Conservation (phyloP, 2,329 filamentous ascomycete genomes). For the Neofusicoccum cordaticola region DNA sequence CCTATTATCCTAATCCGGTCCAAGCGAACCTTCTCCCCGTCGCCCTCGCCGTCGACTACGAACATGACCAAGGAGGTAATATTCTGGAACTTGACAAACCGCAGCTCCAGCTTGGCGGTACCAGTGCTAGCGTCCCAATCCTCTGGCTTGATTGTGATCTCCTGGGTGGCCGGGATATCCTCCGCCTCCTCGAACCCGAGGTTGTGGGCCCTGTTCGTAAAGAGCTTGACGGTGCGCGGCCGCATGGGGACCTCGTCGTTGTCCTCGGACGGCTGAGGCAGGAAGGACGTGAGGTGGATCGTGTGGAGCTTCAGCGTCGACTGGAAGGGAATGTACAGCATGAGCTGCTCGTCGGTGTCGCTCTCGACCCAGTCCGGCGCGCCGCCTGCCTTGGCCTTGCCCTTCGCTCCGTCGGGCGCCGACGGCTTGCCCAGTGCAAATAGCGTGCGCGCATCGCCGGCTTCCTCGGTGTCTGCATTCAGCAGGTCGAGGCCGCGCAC, state of each 20-base stretch:
- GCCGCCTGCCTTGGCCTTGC: constrained; percentile 56
- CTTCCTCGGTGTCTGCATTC: constrained; percentile 74
- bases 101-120: constrained; percentile 58
- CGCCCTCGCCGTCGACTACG: constrained; percentile 76
- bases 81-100: constrained; percentile 97
- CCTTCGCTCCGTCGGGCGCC: constrained; percentile 43
- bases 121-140: constrained; percentile 67
- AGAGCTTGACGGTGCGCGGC: constrained; percentile 79
- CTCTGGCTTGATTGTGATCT: constrained; percentile 66
- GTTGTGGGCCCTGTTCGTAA: constrained; percentile 83
- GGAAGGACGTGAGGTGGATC: constrained; percentile 77
- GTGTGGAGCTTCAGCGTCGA: constrained; percentile 86
- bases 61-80: constrained; percentile 84
- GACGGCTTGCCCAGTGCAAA: constrained; percentile 70
- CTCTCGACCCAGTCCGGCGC: constrained; percentile 85
- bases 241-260: constrained; percentile 76
- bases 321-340: constrained; percentile 89
- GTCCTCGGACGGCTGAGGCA: constrained; percentile 55
- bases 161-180: constrained; percentile 76
- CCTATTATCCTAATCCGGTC: constrained; percentile 79
- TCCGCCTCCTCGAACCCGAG: constrained; percentile 95
- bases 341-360: constrained; percentile 93
- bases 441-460: constrained; percentile 67
- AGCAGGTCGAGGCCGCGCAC: constrained; percentile 77
- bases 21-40: constrained; percentile 80